Percentiles rank a stretch among this genome's conserved stretches.
Conservation (phyloP, 1,139 yeast genomes). For the Nadsonia starkeyi-henricii region DNA sequence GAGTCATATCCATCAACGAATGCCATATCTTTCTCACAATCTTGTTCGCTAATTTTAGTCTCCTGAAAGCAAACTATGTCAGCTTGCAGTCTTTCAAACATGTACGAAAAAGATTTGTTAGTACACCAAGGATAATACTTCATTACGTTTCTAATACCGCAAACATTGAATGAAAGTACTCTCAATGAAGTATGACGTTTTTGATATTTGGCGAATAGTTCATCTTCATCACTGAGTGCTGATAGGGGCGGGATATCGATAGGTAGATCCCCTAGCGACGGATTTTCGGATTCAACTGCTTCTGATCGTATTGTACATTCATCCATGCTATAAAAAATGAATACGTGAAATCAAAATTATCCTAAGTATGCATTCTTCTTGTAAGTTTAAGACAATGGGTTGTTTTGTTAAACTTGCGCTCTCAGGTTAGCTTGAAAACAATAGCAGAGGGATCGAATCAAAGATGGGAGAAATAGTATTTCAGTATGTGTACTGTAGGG, state of each 20-base stretch:
- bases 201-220: neutral
- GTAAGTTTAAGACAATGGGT: no score
- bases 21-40: constrained; percentile 38
- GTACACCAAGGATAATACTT: constrained; percentile 76
- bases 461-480: no score
- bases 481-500: no score
- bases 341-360: no score
- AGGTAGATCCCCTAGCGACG: neutral
- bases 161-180: constrained; percentile 53
- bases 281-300: neutral
- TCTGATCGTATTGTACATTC: neutral
- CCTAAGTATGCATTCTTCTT: no score
- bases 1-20: constrained; percentile 43
- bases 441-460: no score
- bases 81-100: constrained; percentile 45
- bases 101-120: constrained; percentile 31
- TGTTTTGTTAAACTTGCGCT: no score
- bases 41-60: constrained; percentile 47
- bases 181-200: neutral
- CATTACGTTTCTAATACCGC: constrained; percentile 67
- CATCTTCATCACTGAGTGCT: neutral
- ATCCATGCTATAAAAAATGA: neutral
- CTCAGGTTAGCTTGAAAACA: no score
- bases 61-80: constrained; percentile 81
- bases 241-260: neutral